Conservation (phyloP, 768 basidiomycete genomes). For the Tylopilus rubrobrunneus region DNA sequence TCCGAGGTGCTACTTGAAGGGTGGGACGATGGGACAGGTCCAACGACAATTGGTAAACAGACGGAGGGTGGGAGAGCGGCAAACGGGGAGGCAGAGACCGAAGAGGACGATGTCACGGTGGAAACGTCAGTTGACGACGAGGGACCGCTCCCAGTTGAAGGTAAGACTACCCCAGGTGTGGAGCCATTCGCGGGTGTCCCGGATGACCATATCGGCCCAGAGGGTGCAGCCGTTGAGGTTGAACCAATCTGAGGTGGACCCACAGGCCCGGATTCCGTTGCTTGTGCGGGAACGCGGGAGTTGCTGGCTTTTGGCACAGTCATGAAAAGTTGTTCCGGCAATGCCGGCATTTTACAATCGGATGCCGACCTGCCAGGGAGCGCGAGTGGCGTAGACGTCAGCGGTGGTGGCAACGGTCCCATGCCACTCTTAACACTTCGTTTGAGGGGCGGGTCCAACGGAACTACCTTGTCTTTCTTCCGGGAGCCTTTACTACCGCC, state of each 20-base stretch:
- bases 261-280: conserved; percentile 5
- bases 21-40: conserved; percentile 64
- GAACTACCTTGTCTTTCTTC: conserved; percentile 58
- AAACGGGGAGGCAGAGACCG: conserved; percentile 20
- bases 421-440: conserved; percentile 65
- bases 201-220: conserved; percentile 3
- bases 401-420: conserved; percentile 59
- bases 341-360: conserved; percentile 1
- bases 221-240: not conserved
- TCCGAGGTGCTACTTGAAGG: conserved; percentile 44
- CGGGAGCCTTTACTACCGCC: conserved; percentile 29
- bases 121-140: conserved; percentile 18
- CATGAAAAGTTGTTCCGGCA: conserved; percentile 6
- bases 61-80: conserved; percentile 40
- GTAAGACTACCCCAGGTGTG: conserved; percentile 3
- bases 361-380: conserved; percentile 36
- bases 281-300: not conserved
- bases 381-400: conserved; percentile 61
- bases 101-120: conserved; percentile 6
- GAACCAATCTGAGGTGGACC: conserved; percentile 5
- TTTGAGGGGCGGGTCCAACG: conserved; percentile 61
- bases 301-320: conserved; percentile 1
- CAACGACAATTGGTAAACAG: conserved; percentile 73
- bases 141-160: not conserved
- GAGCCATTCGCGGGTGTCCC: conserved; percentile 17